Percentiles rank a stretch among this genome's conserved stretches.
phyloP scores from a whole-genome alignment of 768 basidiomycete species.

The Psilocybe tampanensis region DNA sequence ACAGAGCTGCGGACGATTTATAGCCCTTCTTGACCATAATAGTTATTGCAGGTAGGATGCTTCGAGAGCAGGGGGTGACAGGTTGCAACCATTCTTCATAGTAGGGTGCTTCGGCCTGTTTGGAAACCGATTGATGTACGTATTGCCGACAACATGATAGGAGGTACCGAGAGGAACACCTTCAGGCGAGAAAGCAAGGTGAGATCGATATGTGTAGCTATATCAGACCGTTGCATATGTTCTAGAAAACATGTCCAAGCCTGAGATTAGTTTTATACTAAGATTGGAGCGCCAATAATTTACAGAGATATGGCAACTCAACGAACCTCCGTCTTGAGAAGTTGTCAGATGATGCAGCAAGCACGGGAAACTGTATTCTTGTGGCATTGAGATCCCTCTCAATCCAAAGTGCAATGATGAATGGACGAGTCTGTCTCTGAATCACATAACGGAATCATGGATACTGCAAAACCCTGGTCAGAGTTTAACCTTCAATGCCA shows the following conservation, averaged over 20 bases:
- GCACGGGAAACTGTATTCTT: not conserved
- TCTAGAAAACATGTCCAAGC: not conserved
- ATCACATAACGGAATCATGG: too few relatives aligned
- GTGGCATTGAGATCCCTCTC: not conserved
- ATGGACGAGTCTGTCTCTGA: too few relatives aligned
- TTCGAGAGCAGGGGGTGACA: not conserved
- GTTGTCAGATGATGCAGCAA: not conserved
- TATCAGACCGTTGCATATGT: not conserved
- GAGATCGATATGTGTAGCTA: not conserved
- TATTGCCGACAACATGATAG: not conserved
- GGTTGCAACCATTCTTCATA: not conserved
- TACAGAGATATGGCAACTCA: too few relatives aligned
- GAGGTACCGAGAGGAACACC: not conserved
- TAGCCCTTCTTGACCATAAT: not conserved
- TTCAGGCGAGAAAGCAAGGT: not conserved
- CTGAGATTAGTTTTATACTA: too few relatives aligned
- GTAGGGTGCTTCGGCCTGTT: conserved; percentile 1
- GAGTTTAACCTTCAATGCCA: too few relatives aligned
- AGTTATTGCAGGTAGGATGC: not conserved
- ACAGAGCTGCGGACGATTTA: conserved; percentile 1
- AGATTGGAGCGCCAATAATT: too few relatives aligned
- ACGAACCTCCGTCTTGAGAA: too few relatives aligned
- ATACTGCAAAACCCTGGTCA: too few relatives aligned
- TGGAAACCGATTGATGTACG: not conserved
- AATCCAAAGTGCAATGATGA: too few relatives aligned